phyloP scores from a whole-genome alignment of 192 early-diverging fungal genomes.

The Coemansia sp. region DNA sequence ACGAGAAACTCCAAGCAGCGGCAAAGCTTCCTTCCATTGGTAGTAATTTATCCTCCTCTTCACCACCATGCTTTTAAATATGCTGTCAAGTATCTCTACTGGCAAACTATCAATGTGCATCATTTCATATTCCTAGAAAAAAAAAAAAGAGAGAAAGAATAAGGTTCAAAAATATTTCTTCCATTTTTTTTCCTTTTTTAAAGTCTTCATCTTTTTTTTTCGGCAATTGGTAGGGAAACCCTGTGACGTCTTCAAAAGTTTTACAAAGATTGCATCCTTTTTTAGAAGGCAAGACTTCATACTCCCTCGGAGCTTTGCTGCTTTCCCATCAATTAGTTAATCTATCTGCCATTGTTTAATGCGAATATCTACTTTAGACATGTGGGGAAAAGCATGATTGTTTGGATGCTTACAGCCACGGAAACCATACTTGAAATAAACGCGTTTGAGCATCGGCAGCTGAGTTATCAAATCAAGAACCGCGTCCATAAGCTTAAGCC shows the following conservation, averaged over 20 bases:
- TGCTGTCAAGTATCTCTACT: not conserved
- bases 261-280: too few relatives aligned
- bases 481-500: too few relatives aligned
- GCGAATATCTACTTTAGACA: too few relatives aligned
- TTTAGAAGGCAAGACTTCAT: too few relatives aligned
- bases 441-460: too few relatives aligned
- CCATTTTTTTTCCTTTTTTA: not conserved
- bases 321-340: too few relatives aligned
- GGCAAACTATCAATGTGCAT: constrained; percentile 8
- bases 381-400: not conserved
- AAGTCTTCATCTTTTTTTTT: not conserved
- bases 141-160: not conserved
- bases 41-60: not conserved
- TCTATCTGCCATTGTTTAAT: too few relatives aligned
- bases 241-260: too few relatives aligned
- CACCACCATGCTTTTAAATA: not conserved
- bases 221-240: not conserved
- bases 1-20: constrained; percentile 2
- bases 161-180: not conserved
- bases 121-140: not conserved
- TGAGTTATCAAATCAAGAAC: not conserved
- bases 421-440: too few relatives aligned
- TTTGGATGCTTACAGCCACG: too few relatives aligned
- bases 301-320: too few relatives aligned
- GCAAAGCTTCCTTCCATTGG: constrained; percentile 8